Base-by-base conservation (phyloP, 1,284 basidiomycete species). In the Ustilago shanxiensis region DNA sequence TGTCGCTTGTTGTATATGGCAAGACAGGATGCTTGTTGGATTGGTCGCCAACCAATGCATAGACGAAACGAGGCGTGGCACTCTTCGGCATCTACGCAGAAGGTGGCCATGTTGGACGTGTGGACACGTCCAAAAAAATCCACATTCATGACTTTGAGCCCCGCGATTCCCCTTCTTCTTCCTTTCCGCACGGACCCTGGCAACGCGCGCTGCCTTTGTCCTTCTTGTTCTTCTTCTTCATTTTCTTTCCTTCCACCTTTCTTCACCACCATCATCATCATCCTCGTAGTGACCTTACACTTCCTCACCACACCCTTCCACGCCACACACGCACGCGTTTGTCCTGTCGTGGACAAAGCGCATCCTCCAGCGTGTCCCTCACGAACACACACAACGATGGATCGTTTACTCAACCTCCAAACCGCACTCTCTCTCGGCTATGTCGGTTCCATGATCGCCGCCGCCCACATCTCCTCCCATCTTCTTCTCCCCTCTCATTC, bases 351-450 rank as follows among this genome's bases (percentile, higher is more conserved):
- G 45, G 20, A 22, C 31, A 51, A 49, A 29, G 28, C 31, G 47
- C 58, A 50, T n/a, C n/a, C n/a, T n/a, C 35, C 26, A 58, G 22
- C 56, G 44, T 47, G n/a, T 16, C n/a, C 10, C n/a, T 45, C 28
- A 28, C 47, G 31, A 20, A 20, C 18, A 39, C 11, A 18, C n/a
- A 13, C 24, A 18, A 65, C 24, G 1, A 76, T 77, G 70, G 66
- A 72, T 7, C 74, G 72, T 4, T 65, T 72, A 33, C 73, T 79
- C 39, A 77, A 64, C 57, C 47, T 59, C 1, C 77, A 79, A 51
- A 72, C 77, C 5, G 67, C 70, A 10, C 53, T 74, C 44, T 79
- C 79, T 33, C 62, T 79, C 41, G 71, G 70, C 44, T 80, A 72
- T 50, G 79, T 80, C 39, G 68, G n/a, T 18, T 56, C 52, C 13